Evolutionary conservation across 495 filamentous ascomycete genomes (phyloP).

Genomic region (Glonium stellatum): DNA sequence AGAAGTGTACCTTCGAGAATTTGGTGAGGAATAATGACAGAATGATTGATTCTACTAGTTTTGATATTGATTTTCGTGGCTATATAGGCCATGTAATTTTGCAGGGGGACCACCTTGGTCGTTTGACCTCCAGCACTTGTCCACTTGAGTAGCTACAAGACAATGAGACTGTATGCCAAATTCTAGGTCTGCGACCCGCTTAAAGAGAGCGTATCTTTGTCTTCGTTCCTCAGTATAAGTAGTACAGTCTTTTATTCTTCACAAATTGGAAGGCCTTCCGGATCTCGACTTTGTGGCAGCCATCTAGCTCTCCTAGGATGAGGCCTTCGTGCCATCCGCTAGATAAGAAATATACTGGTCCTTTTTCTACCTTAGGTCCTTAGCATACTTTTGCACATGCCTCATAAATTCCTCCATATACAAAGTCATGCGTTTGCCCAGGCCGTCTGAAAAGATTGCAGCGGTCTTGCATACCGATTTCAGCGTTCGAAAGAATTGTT

Average conservation of each 20-base stretch:
- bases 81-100: slow-evolving; percentile 13
- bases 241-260: neutral
- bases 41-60: slow-evolving; percentile 7
- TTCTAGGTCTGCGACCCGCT: neutral
- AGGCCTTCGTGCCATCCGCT: neutral
- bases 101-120: neutral
- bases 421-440: neutral
- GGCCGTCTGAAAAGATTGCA: neutral
- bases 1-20: slow-evolving; percentile 6
- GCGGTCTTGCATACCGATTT: neutral
- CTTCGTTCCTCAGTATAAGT: neutral
- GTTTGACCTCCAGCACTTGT: neutral
- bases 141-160: neutral
- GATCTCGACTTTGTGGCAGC: neutral
- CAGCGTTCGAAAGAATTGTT: neutral
- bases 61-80: slow-evolving; percentile 22
- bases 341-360: neutral
- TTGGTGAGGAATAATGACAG: neutral
- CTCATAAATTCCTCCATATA: neutral
- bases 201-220: neutral
- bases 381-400: neutral
- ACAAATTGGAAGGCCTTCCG: neutral
- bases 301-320: neutral
- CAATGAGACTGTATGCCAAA: neutral
- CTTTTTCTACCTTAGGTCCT: neutral